Evolutionary conservation across 345 rosid species (phyloP), one percentile per base, ranked within the genome.

Genomic region (Moricandia arvensis): DNA sequence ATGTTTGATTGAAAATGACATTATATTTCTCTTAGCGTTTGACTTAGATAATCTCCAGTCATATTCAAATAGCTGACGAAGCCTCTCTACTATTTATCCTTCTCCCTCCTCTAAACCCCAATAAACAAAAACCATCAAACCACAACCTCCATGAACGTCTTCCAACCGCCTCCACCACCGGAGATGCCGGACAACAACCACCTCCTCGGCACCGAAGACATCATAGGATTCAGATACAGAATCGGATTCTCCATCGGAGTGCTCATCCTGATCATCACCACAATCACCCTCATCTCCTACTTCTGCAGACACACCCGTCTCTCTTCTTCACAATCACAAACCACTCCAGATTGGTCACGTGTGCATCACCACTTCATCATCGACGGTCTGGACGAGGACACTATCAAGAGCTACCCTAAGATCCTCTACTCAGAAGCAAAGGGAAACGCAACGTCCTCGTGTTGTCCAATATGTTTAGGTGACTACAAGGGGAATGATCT

Each of bases 391-490:
- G 91, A 94, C 30, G 97, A 94, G 72, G 88, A 73, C 9, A 88
- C 90, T 18, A 82, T 94, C 6, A 81, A 80, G 27, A 84, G 87
- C 78, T 94, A 89, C 55, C 97, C 98, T 2, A 91, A 80, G 86
- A 53, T 91, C 68, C 82, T 80, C 0, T 94, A 90, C 45, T 86
- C 93, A 0, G 93, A 90, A 73, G 96, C 85, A 0, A 87, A 81
- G 75, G 86, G 47, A 17, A 17, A 74, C 68, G 79, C 93, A 0
- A 81, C 95, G 3, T 53, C 77, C 3, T 63, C 77, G 5, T 90
- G 96, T 72, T 95, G 99, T 68, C 85, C 97, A 0, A 85, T 95
- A 0, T 95, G 99, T 30, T 78, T 95, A 80, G 92, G 87, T 8
- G 99, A 95, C 76, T 95, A 91, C 80, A 89, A 83, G 59, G 72